Conservation (phyloP, 75 land plant genomes). For the Adiantum capillusveneris region DNA sequence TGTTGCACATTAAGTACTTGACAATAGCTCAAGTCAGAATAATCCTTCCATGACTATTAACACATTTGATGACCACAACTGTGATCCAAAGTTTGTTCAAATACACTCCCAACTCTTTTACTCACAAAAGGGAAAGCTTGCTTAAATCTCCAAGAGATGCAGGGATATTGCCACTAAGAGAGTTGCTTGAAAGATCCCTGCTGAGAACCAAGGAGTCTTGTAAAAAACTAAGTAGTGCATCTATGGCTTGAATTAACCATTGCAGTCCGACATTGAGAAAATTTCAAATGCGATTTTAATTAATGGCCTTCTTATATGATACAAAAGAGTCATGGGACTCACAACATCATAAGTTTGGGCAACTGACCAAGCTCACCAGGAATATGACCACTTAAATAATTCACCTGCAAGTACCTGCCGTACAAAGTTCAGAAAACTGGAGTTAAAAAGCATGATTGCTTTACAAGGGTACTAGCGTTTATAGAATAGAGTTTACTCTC, state of each 20-base stretch:
- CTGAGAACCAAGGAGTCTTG: background rate
- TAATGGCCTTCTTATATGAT: no score
- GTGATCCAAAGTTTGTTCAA: no score
- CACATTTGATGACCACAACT: no score
- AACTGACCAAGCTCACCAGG: conserved; percentile 70
- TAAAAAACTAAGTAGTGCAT: background rate
- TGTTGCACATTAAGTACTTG: no score
- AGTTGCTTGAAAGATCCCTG: conserved; percentile 78
- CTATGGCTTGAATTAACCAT: no score
- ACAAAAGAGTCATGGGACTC: conserved; percentile 11
- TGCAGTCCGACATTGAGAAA: no score
- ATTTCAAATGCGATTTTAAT: no score
- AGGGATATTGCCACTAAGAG: conserved; percentile 70
- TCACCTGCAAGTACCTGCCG: conserved; percentile 65
- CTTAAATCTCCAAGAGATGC: conserved; percentile 49
- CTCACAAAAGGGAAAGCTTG: conserved; percentile 54
- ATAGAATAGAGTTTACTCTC: no score
- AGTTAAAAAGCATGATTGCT: background rate
- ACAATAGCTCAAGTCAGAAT: no score
- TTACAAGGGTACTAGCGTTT: background rate
- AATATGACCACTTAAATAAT: conserved; percentile 61
- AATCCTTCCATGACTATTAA: no score
- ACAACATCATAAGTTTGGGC: conserved; percentile 44
- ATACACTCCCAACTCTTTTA: no score
- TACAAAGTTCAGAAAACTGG: background rate